phyloP scores from a whole-genome alignment of 352 stramenopile species.

The Phytopythium chamaehyphon region DNA sequence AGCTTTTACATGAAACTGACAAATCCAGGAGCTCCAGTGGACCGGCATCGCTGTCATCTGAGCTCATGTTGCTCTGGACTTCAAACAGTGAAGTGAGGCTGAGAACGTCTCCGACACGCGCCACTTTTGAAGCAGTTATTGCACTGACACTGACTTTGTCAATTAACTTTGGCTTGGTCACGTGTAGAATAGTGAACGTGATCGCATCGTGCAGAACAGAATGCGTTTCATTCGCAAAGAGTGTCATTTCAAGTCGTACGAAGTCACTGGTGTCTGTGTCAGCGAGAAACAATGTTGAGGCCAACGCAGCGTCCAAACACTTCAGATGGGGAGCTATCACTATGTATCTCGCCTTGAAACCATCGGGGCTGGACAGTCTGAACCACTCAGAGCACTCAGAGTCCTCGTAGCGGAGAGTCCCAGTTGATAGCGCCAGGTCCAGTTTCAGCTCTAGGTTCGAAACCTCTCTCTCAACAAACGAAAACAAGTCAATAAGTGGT shows the following conservation, averaged over 20 bases:
- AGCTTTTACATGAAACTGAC: constrained; percentile 19
- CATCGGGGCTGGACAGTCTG: no score
- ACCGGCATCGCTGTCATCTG: no score
- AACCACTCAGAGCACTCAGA: constrained; percentile 1
- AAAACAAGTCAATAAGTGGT: background rate
- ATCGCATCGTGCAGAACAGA: background rate
- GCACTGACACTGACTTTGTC: no score
- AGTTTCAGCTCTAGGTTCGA: background rate
- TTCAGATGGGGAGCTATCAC: constrained; percentile 13
- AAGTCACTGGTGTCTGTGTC: background rate
- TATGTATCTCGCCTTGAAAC: background rate
- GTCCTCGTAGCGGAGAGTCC: background rate
- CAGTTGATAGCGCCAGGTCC: background rate
- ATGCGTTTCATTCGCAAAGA: constrained; percentile 14
- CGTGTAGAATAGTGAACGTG: no score
- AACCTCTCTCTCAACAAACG: background rate
- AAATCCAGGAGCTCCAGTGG: constrained; percentile 11
- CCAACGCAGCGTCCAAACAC: constrained; percentile 21
- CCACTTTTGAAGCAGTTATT: no score
- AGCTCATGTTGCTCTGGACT: no score
- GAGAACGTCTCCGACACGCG: no score
- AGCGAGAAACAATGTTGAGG: constrained; percentile 8
- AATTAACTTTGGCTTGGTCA: no score
- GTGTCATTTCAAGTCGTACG: constrained; percentile 8
- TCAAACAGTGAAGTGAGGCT: no score